Conservation (phyloP, 148 eudicot genomes). For the Chenopodium album region DNA sequence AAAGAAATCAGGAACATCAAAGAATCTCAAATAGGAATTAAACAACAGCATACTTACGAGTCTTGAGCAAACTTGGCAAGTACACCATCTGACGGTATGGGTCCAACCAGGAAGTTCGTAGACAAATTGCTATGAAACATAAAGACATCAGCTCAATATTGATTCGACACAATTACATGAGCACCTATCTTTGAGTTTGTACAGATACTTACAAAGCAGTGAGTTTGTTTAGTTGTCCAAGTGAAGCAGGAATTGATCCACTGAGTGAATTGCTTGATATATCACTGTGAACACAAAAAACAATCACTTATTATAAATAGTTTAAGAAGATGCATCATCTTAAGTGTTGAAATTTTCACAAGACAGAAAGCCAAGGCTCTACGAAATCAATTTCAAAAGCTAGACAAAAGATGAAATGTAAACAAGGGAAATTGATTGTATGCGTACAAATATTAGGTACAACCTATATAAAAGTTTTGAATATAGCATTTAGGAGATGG, state of each 20-base stretch:
- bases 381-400: constrained; percentile 2
- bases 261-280: constrained; percentile 81
- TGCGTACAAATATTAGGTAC: background rate
- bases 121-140: constrained; percentile 71
- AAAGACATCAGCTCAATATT: constrained; percentile 2
- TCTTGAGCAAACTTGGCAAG: constrained; percentile 57
- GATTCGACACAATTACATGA: constrained; percentile 6
- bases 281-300: constrained; percentile 55
- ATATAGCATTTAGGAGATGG: constrained; percentile 5
- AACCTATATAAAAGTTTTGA: background rate
- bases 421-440: background rate
- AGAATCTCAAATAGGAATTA: background rate
- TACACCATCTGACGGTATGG: constrained; percentile 73
- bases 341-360: background rate
- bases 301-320: background rate
- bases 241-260: constrained; percentile 78
- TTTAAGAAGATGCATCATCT: background rate
- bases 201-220: constrained; percentile 55
- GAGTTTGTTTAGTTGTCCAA: constrained; percentile 75
- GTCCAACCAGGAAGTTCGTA: constrained; percentile 78
- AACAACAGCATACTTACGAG: constrained; percentile 57
- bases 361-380: background rate
- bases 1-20: background rate
- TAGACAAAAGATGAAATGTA: background rate
- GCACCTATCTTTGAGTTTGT: constrained; percentile 5